Percentiles rank a stretch among this genome's conserved stretches.
Conservation (phyloP, 768 basidiomycete species). For the Leccinum ochraceum region DNA sequence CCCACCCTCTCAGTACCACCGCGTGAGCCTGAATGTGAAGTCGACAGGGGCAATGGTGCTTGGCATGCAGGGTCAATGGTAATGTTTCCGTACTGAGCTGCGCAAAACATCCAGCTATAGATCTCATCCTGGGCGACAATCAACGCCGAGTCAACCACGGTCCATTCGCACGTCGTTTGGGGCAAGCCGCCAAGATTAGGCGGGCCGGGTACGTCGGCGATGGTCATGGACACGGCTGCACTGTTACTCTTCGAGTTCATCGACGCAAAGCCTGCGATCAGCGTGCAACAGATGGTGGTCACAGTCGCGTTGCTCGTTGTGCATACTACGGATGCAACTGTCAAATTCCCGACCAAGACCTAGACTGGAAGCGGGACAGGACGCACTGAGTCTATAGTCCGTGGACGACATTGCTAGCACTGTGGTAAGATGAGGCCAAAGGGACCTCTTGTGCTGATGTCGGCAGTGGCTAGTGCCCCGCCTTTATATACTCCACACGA, state of each 20-base stretch:
- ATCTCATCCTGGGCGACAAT: not conserved
- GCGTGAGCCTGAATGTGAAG: not conserved
- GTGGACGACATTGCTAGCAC: not conserved
- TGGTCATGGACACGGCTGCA: not conserved
- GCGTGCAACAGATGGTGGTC: constrained; percentile 6
- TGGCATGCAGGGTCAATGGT: not conserved
- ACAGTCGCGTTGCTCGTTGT: constrained; percentile 9
- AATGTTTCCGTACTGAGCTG: not conserved
- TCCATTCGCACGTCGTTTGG: constrained; percentile 3
- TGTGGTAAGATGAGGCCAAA: not conserved
- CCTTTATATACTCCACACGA: not conserved
- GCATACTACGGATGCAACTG: not conserved
- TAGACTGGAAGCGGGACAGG: not conserved
- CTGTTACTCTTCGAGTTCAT: not conserved
- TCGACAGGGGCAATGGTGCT: not conserved
- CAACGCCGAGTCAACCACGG: not conserved
- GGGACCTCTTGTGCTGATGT: not conserved
- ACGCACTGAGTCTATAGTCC: not conserved
- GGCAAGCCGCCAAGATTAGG: not conserved
- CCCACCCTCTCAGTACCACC: not conserved
- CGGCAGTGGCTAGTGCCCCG: not conserved
- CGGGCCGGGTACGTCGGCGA: not conserved
- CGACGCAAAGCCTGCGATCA: not conserved
- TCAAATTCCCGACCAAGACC: not conserved
- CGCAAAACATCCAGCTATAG: not conserved